Base-by-base conservation (phyloP, 345 rosid genomes). In the Murraya koenigii region DNA sequence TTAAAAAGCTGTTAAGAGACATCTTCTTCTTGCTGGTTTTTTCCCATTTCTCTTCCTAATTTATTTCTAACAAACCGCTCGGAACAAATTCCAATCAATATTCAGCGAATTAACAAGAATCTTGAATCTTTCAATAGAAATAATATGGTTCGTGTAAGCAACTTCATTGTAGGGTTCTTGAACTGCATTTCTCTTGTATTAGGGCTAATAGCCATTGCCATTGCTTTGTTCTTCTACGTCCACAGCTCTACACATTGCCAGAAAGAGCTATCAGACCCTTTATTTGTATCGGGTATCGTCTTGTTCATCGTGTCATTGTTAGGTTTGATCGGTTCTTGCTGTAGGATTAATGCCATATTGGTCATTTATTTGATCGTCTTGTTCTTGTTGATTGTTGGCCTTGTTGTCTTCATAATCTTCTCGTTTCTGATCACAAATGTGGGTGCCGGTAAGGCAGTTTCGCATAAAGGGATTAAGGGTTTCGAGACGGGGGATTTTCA, bases 371-470 rank as follows among this genome's bases (percentile, higher is more conserved):
- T 77, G 22, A 30, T 75, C 6, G 52, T 82, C 15, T 62, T 76
- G 77, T 75, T 86, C 52, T 25, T 75, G 7, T 44, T 78, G 65
- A 71, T 84, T 10, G 20, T 84, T 7, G 81, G 78, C 23, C 47
- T 86, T 8, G 2, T 77, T 3, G 75, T 35, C 1, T 77, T 78
- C 73, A 79, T 82, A 15, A 59, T 77, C 1, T 84, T 87, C 22
- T 23, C 73, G 0, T 44, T 84, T n/a, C n/a, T 77, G 32, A 83
- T 87, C 19, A 87, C 87, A 4, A 84, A 87, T 62, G 54, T 68
- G 28, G 75, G 72, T 10, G 80, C 66, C 0, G 85, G 83, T 1
- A 39, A 60, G 75, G 79, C 39, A 2, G n/a, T 87, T 28, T 67
- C 89, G 3, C 5, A 78, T 75, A n/a, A 8, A 61, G 36, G 80